Evolutionary conservation across 1,139 yeast genomes (phyloP).

Genomic region (Saccharomyces hybrid): DNA sequence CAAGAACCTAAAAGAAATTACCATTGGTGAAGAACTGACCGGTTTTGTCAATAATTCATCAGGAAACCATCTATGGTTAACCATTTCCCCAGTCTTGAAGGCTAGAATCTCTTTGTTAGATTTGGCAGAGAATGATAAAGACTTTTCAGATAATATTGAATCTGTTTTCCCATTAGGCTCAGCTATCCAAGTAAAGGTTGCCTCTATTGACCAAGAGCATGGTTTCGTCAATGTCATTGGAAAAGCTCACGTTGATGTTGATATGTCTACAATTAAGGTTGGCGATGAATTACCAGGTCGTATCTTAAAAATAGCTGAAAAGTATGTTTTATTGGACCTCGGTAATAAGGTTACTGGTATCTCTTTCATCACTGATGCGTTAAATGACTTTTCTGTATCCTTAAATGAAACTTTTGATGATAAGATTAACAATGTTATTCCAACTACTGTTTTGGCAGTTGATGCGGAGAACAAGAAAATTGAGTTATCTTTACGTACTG

Average conservation of each 20-base stretch:
- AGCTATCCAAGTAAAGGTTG: slow-evolving; percentile 55
- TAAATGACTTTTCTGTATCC: slow-evolving; percentile 57
- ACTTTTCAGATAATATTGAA: slow-evolving; percentile 39
- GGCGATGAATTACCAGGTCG: slow-evolving; percentile 61
- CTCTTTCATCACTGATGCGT: slow-evolving; percentile 70
- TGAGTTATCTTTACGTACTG: slow-evolving; percentile 44
- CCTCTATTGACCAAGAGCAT: slow-evolving; percentile 47
- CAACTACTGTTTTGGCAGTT: slow-evolving; percentile 53
- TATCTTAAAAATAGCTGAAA: slow-evolving; percentile 54
- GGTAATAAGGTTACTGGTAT: slow-evolving; percentile 57
- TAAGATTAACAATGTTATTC: slow-evolving; percentile 47
- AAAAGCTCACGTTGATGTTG: slow-evolving; percentile 38
- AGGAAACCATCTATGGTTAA: slow-evolving; percentile 58
- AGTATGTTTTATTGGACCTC: slow-evolving; percentile 58
- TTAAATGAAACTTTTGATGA: slow-evolving; percentile 42
- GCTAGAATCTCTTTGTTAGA: slow-evolving; percentile 68
- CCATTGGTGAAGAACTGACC: slow-evolving; percentile 53
- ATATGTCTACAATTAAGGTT: slow-evolving; percentile 46
- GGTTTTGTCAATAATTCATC: slow-evolving; percentile 58
- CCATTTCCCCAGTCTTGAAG: slow-evolving; percentile 57
- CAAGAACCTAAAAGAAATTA: slow-evolving; percentile 40
- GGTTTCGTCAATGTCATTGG: slow-evolving; percentile 46
- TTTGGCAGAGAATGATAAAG: slow-evolving; percentile 43
- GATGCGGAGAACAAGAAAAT: slow-evolving; percentile 53
- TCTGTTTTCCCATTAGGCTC: slow-evolving; percentile 61